phyloP scores from a whole-genome alignment of 495 filamentous ascomycete species.

The Aspergillus ostianus region DNA sequence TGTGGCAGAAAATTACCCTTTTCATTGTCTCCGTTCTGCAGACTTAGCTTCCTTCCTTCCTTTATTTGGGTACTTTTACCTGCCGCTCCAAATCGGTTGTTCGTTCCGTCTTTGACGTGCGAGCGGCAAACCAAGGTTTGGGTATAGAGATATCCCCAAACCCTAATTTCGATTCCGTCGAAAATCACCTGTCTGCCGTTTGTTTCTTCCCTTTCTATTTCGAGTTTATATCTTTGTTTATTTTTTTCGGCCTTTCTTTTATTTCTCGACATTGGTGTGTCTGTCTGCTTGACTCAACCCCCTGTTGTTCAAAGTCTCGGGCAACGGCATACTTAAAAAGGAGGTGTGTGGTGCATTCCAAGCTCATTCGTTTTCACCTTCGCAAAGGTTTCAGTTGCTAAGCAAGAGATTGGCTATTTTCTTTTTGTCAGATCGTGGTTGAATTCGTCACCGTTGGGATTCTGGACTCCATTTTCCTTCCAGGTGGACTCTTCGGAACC shows the following conservation, averaged over 20 bases:
- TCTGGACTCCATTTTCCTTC: not conserved
- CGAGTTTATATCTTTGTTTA: not conserved
- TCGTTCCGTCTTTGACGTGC: not conserved
- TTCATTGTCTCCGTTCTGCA: conserved; percentile 1
- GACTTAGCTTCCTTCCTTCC: not conserved
- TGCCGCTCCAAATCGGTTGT: not conserved
- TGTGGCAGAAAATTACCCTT: conserved; percentile 10
- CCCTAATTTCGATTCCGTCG: not conserved
- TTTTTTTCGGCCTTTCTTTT: not conserved
- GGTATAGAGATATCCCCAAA: conserved; percentile 2
- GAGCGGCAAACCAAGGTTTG: not conserved
- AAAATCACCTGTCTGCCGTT: not conserved
- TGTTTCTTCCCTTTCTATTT: not conserved
- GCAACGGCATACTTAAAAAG: not conserved
- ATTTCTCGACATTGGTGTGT: not conserved
- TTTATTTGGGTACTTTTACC: not conserved
- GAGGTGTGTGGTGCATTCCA: conserved; percentile 7
- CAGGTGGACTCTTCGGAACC: not conserved
- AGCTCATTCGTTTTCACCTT: not conserved
- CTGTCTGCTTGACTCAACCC: not conserved
- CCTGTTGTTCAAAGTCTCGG: not conserved
- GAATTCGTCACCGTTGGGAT: not conserved
- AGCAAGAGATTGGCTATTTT: not conserved
- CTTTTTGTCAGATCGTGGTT: not conserved
- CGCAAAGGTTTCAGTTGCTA: not conserved